Percentiles rank a stretch among this genome's conserved stretches.
phyloP scores from a whole-genome alignment of 306 rosid species.

The Hippophae gyantsensis region DNA sequence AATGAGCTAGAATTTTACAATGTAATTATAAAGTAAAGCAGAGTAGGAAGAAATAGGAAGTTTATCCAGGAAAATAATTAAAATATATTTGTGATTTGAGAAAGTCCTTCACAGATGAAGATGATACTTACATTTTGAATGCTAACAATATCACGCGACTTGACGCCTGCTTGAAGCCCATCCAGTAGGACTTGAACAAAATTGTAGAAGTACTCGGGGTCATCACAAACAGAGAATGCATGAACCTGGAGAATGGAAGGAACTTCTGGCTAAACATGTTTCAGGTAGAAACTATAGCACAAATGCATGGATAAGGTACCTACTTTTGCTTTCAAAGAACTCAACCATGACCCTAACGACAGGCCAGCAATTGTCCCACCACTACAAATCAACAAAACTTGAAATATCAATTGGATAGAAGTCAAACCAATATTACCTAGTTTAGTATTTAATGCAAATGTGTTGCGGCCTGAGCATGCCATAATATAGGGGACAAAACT shows the following conservation, averaged over 20 bases:
- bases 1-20: too few species aligned
- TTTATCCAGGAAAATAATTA: too few species aligned
- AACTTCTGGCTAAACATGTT: conserved; percentile 10
- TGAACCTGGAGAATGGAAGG: conserved; percentile 44
- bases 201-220: conserved; percentile 77
- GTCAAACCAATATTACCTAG: background rate
- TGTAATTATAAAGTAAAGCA: too few species aligned
- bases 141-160: conserved; percentile 57
- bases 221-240: conserved; percentile 78
- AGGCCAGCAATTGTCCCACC: conserved; percentile 93
- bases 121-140: conserved; percentile 56
- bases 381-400: conserved; percentile 23
- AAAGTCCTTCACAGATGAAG: background rate
- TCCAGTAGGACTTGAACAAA: conserved; percentile 79
- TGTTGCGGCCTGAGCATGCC: too few species aligned
- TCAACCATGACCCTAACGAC: conserved; percentile 65
- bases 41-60: too few species aligned
- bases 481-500: too few species aligned
- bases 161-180: conserved; percentile 65
- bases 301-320: conserved; percentile 16
- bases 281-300: conserved; percentile 10
- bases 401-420: conserved; percentile 12
- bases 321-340: conserved; percentile 85
- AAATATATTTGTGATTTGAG: too few species aligned
- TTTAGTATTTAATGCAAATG: too few species aligned